Base-by-base conservation (phyloP, 2,329 filamentous ascomycete genomes). In the Alternaria brassicae region DNA sequence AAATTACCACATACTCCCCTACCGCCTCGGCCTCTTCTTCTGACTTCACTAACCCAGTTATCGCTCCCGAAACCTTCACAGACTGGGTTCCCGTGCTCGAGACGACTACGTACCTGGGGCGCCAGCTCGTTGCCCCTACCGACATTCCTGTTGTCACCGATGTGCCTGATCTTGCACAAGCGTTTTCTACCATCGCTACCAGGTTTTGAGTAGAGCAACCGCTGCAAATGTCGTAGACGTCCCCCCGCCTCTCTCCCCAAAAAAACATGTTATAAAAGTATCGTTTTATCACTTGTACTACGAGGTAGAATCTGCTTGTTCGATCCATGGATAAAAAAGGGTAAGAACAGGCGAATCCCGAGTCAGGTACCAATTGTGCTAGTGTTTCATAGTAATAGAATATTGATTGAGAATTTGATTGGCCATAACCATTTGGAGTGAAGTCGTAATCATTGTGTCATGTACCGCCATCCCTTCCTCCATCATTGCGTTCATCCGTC, bases 401-500 rank as follows among this genome's bases (percentile, higher is more conserved):
- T 21, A 3, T 10, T 21, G 4, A 9, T 39, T 21, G 17, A 13
- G 13, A 39, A 21, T 21, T 10, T 21, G 19, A 39, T 19, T 21
- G 37, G 3, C 37, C 13, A 32, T 32, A 6, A 9, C 9, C 17
- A 4, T 39, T 21, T 21, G 36, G 21, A 21, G 36, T 39, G 36
- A 6, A 21, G 17, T 39, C 9, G 17, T 6, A 21, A 21, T 39
- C 9, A 39, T 6, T 40, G 19, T 23, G 23, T 40, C 19, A 40
- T 23, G 19, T 4, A 81, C 81, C 13, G 77, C 19, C 9, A 39
- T 50, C n/a, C 17, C 19, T n/a, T 36, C 58, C 48, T 53, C 40
- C 25, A 32, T 67, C 65, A 50, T 62, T 67, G 58, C 68, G 51
- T 39, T 72, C 68, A 52, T 64, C 63, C 7, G 63, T 80, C 65